Conservation (phyloP, 2,329 filamentous ascomycete genomes). For the Xylariaceae sp. region DNA sequence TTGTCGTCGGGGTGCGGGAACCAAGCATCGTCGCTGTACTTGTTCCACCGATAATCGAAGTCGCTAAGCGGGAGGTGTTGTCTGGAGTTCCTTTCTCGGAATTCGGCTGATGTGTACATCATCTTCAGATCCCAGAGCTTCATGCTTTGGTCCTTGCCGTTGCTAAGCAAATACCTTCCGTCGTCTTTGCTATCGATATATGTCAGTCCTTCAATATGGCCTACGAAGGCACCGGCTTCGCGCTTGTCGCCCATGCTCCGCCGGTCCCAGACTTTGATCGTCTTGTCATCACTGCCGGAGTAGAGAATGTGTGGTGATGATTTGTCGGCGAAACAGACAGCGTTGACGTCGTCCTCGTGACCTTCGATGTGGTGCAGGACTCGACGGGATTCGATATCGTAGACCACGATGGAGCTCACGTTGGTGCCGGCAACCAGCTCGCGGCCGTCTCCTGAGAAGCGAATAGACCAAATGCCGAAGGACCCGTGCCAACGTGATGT, state of each 20-base stretch:
- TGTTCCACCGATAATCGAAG: conserved; percentile 72
- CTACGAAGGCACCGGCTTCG: conserved; percentile 62
- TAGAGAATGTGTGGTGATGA: conserved; percentile 90
- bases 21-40: conserved; percentile 63
- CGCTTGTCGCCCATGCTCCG: conserved; percentile 84
- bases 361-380: conserved; percentile 72
- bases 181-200: conserved; percentile 69
- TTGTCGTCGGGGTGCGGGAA: conserved; percentile 79
- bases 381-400: conserved; percentile 79
- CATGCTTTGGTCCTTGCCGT: conserved; percentile 94
- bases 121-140: conserved; percentile 95
- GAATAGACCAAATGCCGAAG: conserved; percentile 79
- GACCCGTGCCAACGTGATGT: conserved; percentile 30
- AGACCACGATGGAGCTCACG: conserved; percentile 75
- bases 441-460: conserved; percentile 87
- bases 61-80: conserved; percentile 50
- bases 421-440: conserved; percentile 89
- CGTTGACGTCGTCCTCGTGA: conserved; percentile 88
- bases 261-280: conserved; percentile 93
- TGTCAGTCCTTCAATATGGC: conserved; percentile 63
- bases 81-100: conserved; percentile 52
- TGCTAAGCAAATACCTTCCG: conserved; percentile 80
- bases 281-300: conserved; percentile 91
- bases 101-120: conserved; percentile 72
- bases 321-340: conserved; percentile 90